A percentile compares a stretch with the other conserved stretches of the same genome.
Evolutionary conservation across 495 filamentous ascomycete species (phyloP).

Genomic region (Penicillium samsonianum): DNA sequence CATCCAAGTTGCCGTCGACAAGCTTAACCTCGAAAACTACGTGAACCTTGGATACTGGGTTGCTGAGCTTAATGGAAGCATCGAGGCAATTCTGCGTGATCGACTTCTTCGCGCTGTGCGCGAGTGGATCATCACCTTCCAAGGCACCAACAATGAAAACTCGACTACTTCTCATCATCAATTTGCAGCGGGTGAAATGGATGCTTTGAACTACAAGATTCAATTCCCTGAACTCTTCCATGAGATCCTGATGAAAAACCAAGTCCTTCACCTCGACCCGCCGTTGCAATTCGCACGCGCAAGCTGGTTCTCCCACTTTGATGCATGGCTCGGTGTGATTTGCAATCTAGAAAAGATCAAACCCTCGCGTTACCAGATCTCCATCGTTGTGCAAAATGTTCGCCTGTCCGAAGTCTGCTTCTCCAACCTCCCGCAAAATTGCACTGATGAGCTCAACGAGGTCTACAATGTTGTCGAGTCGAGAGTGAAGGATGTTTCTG

Average conservation of each 20-base stretch:
- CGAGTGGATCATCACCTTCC: conserved; percentile 82
- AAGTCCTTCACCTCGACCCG: conserved; percentile 92
- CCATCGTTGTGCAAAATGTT: conserved; percentile 60
- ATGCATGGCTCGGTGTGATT: conserved; percentile 87
- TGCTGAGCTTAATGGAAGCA: conserved; percentile 74
- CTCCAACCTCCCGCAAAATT: conserved; percentile 79
- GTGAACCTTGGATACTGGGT: conserved; percentile 91
- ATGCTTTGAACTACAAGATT: conserved; percentile 57
- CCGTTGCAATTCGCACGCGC: conserved; percentile 89
- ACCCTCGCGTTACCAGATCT: conserved; percentile 92
- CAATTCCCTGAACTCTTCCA: conserved; percentile 64
- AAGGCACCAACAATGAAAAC: conserved; percentile 54
- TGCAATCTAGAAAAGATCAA: conserved; percentile 92
- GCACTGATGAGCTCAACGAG: conserved; percentile 70
- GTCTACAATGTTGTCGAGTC: conserved; percentile 81
- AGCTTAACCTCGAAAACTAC: conserved; percentile 92
- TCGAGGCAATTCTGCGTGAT: conserved; percentile 72
- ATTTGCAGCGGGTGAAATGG: conserved; percentile 36
- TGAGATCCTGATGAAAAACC: conserved; percentile 94
- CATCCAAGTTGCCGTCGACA: conserved; percentile 88
- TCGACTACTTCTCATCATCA: conserved; percentile 34
- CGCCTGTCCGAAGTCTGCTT: conserved; percentile 70
- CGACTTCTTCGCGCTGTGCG: conserved; percentile 78
- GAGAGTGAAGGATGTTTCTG: conserved; percentile 71
- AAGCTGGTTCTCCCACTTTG: conserved; percentile 90